A percentile compares a stretch with the other conserved stretches of the same genome.
Evolutionary conservation across 129 eudicot genomes (phyloP).

Genomic region (Daucus carota): DH1_v3.0 NC_030381.2:46979001-46979500

Average conservation of each 20-base stretch:
- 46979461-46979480: background rate
- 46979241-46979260: background rate
- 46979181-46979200: background rate
- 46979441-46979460: conserved; percentile 30
- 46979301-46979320: conserved; percentile 21
- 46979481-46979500: background rate
- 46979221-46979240: too few relatives aligned
- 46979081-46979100: conserved; percentile 32
- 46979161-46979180: background rate
- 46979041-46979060: conserved; percentile 20
- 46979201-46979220: background rate
- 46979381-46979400: conserved; percentile 31
- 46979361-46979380: conserved; percentile 30
- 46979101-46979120: conserved; percentile 28
- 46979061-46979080: conserved; percentile 31
- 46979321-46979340: conserved; percentile 41
- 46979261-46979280: background rate
- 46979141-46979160: background rate
- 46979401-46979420: conserved; percentile 44
- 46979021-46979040: conserved; percentile 16
- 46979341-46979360: background rate
- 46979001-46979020: conserved; percentile 1
- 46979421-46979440: conserved; percentile 49
- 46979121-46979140: conserved; percentile 31
- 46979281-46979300: background rate